These are phyloP conservation scores for Vaccinium darrowii DNA, from an alignment of 148 eudicot genomes.

Conservation along the genomic window DNA sequence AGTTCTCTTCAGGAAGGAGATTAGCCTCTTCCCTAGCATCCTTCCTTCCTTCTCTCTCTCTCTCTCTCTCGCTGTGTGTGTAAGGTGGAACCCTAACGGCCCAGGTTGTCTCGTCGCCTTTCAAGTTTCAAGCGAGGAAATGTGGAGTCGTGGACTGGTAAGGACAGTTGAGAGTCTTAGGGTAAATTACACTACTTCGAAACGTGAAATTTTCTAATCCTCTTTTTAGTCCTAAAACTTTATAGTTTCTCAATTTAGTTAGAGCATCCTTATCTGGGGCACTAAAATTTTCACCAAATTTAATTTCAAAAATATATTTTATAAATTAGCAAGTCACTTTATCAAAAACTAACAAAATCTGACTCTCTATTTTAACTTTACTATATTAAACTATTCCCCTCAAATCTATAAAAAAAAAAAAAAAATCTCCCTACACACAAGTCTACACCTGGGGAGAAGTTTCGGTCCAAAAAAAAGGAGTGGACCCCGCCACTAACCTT, in stretches of 20 bases:
- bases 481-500: no score
- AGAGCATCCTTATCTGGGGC: no score
- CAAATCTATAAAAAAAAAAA: no score
- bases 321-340: no score
- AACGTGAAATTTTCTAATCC: not conserved
- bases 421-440: no score
- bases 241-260: not conserved
- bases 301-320: no score
- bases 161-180: not conserved
- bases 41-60: not conserved
- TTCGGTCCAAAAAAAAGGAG: no score
- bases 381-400: no score
- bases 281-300: no score
- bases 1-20: slow-evolving; percentile 46
- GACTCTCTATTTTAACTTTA: no score
- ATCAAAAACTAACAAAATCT: no score
- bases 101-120: not conserved
- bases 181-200: not conserved
- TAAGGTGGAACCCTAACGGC: slow-evolving; percentile 11
- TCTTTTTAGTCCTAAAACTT: not conserved
- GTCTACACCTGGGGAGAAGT: no score
- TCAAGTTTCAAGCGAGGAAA: not conserved
- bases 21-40: slow-evolving; percentile 46
- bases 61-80: not conserved
- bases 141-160: not conserved